Conservation (phyloP, 257 asterid species). For the Nicotiana obtusifolia region DNA sequence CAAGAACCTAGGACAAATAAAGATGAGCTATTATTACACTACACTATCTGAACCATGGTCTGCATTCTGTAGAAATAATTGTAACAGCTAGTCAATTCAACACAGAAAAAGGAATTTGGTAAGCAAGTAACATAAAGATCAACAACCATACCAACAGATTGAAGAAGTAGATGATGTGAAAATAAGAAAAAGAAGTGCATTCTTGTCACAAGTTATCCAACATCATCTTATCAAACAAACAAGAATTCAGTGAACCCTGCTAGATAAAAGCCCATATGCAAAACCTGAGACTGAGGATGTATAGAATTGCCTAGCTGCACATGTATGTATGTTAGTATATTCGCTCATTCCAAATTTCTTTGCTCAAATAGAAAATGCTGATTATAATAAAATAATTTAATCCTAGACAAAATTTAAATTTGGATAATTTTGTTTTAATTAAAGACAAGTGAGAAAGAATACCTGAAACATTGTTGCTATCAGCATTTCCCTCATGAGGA, state of each 20-base stretch:
- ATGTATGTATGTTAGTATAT: no score
- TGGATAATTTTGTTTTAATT: neutral
- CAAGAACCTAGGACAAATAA: constrained; percentile 9
- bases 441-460: neutral
- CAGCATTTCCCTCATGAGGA: constrained; percentile 20
- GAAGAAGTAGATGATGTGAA: neutral
- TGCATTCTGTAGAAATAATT: neutral
- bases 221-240: neutral
- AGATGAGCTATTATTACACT: neutral
- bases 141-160: neutral
- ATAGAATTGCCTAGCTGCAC: neutral
- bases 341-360: neutral
- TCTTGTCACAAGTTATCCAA: neutral
- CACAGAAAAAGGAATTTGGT: neutral
- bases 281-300: neutral
- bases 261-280: neutral
- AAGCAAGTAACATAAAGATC: neutral
- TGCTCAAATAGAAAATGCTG: neutral
- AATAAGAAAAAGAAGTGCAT: neutral
- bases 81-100: neutral
- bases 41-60: neutral
- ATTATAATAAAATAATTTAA: neutral
- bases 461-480: constrained; percentile 22
- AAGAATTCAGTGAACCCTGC: neutral
- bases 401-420: neutral